Percentiles rank a stretch among this genome's conserved stretches.
These are phyloP conservation scores for Extremus antarcticus DNA, from an alignment of 495 filamentous ascomycete species.

Conservation along the genomic window DNA sequence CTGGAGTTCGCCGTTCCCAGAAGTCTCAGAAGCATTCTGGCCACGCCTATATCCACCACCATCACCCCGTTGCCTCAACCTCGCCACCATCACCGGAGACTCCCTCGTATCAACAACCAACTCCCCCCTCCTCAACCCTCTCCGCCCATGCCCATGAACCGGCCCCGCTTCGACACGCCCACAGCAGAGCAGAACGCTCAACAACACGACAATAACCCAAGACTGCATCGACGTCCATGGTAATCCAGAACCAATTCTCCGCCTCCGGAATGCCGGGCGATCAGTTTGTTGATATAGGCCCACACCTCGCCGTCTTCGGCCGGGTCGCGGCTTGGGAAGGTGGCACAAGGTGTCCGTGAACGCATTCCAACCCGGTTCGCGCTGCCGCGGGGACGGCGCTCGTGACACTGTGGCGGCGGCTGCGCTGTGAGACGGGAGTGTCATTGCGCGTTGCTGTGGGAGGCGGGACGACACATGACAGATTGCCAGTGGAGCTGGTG, in stretches of 20 bases:
- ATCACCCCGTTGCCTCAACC: conserved; percentile 9
- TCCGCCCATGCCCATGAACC: neutral
- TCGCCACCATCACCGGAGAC: conserved; percentile 5
- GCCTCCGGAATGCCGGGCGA: neutral
- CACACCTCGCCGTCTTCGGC: neutral
- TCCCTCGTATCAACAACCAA: conserved; percentile 15
- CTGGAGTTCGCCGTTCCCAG: neutral
- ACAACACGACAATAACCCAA: conserved; percentile 1
- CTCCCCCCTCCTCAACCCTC: neutral
- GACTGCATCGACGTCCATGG: conserved; percentile 5
- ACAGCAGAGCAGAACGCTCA: conserved; percentile 3
- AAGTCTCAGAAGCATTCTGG: neutral
- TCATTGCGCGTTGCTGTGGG: neutral
- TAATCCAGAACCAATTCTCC: neutral
- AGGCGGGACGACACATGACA: neutral
- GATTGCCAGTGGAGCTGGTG: no score
- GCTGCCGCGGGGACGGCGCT: neutral
- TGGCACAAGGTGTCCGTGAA: neutral
- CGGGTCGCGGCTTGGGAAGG: conserved; percentile 1
- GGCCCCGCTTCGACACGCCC: neutral
- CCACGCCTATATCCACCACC: no score
- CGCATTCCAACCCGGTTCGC: conserved; percentile 1
- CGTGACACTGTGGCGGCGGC: neutral
- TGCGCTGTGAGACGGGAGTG: neutral
- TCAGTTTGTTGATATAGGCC: neutral